phyloP scores from a whole-genome alignment of 2,329 filamentous ascomycete genomes.

The Achaetomium macrosporum region DNA sequence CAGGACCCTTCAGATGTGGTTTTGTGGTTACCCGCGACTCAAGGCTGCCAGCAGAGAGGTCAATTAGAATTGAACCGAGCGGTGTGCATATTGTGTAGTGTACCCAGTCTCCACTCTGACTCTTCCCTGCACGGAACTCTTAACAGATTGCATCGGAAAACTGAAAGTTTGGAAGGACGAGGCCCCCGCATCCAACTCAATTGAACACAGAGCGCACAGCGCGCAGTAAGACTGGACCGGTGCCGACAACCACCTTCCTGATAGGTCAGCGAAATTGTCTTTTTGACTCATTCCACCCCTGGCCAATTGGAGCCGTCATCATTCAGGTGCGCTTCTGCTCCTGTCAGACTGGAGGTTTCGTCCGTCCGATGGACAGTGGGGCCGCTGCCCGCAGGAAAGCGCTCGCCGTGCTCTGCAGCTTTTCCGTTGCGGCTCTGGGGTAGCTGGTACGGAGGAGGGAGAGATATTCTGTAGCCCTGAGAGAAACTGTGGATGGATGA shows the following conservation, averaged over 20 bases:
- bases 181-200: background rate
- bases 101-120: too few relatives aligned
- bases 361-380: constrained; percentile 6
- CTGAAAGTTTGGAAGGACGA: too few relatives aligned
- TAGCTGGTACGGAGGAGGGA: constrained; percentile 10
- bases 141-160: too few relatives aligned
- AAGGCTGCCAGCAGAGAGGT: too few relatives aligned
- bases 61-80: too few relatives aligned
- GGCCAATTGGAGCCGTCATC: constrained; percentile 9
- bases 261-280: constrained; percentile 3
- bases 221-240: too few relatives aligned
- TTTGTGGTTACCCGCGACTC: background rate
- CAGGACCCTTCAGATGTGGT: background rate
- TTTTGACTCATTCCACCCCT: constrained; percentile 11
- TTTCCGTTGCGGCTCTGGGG: constrained; percentile 7
- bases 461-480: constrained; percentile 19
- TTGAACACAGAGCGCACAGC: constrained; percentile 2
- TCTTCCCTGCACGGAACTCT: too few relatives aligned
- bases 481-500: background rate
- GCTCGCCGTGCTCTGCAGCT: constrained; percentile 25
- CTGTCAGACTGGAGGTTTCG: constrained; percentile 8
- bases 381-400: constrained; percentile 2
- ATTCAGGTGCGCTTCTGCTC: background rate
- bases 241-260: constrained; percentile 5
- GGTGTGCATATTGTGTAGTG: too few relatives aligned